Conservation (phyloP, 2,329 filamentous ascomycete genomes). For the Xylaria sp. region DNA sequence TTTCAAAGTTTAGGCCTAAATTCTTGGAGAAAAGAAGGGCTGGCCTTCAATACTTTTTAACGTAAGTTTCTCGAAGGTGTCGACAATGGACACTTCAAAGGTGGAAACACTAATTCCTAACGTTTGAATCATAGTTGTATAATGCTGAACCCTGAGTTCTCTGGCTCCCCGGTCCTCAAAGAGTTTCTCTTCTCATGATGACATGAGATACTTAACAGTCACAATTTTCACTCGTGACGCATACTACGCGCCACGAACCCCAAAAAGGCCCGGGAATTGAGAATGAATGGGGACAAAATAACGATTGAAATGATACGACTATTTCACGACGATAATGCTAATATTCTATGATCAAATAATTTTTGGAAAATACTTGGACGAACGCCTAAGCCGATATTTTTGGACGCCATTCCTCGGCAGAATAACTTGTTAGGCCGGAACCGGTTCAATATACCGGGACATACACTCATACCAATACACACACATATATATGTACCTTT, state of each 20-base stretch:
- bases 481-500: conserved; percentile 6
- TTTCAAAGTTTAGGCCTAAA: conserved; percentile 84
- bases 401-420: neutral
- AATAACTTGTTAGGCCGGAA: neutral
- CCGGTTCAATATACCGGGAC: conserved; percentile 4
- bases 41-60: conserved; percentile 91
- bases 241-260: neutral
- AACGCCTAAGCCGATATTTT: neutral
- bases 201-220: conserved; percentile 6
- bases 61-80: conserved; percentile 66
- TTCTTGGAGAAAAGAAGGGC: conserved; percentile 87
- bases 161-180: conserved; percentile 88
- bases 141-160: conserved; percentile 91
- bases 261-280: neutral
- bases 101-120: conserved; percentile 10
- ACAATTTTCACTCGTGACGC: neutral
- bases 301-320: conserved; percentile 33
- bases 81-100: too few relatives aligned
- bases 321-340: conserved; percentile 43
- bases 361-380: conserved; percentile 1
- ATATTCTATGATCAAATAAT: conserved; percentile 43
- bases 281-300: conserved; percentile 7
- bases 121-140: conserved; percentile 73
- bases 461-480: neutral
- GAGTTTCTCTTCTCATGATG: conserved; percentile 81